Conservation (phyloP, 2,329 filamentous ascomycete genomes). For the Thielaviopsis ethacetica region DNA sequence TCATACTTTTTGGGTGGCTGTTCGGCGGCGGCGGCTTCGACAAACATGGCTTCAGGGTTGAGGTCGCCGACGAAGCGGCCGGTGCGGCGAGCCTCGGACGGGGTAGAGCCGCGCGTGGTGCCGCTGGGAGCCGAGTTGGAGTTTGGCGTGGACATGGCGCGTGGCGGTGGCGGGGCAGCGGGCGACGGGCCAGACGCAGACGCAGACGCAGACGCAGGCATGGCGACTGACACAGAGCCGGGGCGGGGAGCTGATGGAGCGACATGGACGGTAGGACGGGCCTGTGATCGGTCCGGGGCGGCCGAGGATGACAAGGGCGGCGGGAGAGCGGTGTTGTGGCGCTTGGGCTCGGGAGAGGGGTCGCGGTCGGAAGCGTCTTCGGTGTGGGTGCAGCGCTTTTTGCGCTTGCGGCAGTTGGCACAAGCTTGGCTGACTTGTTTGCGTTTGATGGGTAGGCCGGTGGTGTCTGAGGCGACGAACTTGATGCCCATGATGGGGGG, state of each 20-base stretch:
- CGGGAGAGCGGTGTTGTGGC: constrained; percentile 4
- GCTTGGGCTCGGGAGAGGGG: constrained; percentile 3
- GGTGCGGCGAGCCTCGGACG: constrained; percentile 12
- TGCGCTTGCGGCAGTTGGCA: constrained; percentile 35
- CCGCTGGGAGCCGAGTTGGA: constrained; percentile 9
- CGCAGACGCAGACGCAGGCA: too few relatives aligned
- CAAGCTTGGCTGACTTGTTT: constrained; percentile 45
- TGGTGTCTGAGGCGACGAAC: constrained; percentile 10
- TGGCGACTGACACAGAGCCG: too few relatives aligned
- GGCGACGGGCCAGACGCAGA: neutral
- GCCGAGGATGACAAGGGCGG: neutral
- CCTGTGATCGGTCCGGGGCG: neutral
- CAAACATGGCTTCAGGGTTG: constrained; percentile 43
- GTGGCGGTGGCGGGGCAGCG: constrained; percentile 2
- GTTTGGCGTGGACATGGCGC: constrained; percentile 1
- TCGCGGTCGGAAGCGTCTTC: constrained; percentile 1
- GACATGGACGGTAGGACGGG: neutral
- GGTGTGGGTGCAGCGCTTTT: constrained; percentile 30
- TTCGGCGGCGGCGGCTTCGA: constrained; percentile 32
- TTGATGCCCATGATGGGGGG: constrained; percentile 2
- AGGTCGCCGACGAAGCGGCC: constrained; percentile 41
- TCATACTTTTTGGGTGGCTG: constrained; percentile 27
- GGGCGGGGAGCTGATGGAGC: too few relatives aligned
- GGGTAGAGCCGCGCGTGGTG: neutral
- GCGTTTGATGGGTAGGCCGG: constrained; percentile 38